Evolutionary conservation across 257 asterid genomes (phyloP).

Genomic region (Handroanthus guayacan): DNA sequence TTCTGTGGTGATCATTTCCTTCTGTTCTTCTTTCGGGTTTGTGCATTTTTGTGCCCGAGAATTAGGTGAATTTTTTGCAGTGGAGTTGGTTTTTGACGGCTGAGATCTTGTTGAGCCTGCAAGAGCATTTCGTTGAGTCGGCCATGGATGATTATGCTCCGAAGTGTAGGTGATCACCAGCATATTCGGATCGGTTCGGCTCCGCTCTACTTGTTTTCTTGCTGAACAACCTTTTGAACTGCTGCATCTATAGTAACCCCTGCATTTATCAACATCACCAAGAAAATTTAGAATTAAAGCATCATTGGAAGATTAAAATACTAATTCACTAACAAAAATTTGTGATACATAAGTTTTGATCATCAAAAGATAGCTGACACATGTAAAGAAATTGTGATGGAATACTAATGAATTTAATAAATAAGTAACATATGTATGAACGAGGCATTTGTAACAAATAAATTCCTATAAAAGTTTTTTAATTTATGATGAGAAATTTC

Average conservation of each 20-base stretch:
- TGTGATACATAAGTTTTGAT: no score
- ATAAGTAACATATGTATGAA: no score
- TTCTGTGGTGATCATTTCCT: conserved; percentile 30
- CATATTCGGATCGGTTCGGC: conserved; percentile 96
- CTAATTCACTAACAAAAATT: no score
- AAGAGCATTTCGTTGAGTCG: conserved; percentile 90
- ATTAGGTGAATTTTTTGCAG: conserved; percentile 35
- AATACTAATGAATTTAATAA: no score
- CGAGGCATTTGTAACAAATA: no score
- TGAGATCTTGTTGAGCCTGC: conserved; percentile 88
- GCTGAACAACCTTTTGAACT: conserved; percentile 98
- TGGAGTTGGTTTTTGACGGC: conserved; percentile 47
- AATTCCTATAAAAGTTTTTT: no score
- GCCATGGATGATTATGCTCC: conserved; percentile 99
- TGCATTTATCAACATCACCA: conserved; percentile 32
- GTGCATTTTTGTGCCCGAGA: conserved; percentile 33
- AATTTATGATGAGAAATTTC: no score
- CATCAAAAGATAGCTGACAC: no score
- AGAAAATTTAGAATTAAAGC: no score
- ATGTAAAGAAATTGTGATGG: no score
- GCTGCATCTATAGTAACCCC: conserved; percentile 97
- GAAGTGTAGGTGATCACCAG: conserved; percentile 91
- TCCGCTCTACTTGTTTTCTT: conserved; percentile 94
- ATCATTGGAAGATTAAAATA: no score
- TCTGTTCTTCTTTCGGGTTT: conserved; percentile 43